Conservation (phyloP, 306 rosid genomes). For the Pyrus betulifolia region DNA sequence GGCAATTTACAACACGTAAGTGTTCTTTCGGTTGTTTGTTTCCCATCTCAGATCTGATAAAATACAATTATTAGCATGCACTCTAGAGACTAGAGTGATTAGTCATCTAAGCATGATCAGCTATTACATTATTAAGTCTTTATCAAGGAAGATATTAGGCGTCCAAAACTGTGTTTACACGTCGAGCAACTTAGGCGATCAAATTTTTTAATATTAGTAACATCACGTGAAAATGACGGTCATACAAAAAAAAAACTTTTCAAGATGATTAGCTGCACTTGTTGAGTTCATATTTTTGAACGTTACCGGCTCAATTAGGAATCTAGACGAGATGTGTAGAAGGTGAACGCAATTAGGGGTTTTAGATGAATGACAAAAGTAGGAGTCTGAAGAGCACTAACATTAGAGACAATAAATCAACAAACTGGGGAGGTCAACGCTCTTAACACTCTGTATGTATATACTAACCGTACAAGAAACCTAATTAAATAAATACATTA, state of each 20-base stretch:
- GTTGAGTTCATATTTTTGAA: background rate
- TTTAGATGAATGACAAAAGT: no score
- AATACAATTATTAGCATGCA: background rate
- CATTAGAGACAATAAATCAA: background rate
- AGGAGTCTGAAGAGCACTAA: background rate
- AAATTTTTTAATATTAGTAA: background rate
- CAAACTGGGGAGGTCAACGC: background rate
- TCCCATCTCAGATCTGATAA: background rate
- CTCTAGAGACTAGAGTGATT: background rate
- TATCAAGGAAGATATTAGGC: background rate
- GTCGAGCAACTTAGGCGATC: background rate
- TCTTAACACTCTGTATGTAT: background rate
- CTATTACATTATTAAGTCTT: constrained; percentile 16
- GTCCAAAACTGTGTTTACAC: background rate
- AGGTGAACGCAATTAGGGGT: background rate
- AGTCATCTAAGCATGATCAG: constrained; percentile 5
- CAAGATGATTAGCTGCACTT: background rate
- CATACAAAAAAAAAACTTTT: background rate
- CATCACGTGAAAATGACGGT: background rate
- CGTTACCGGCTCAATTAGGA: background rate
- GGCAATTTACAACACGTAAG: constrained; percentile 2
- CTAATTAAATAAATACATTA: constrained; percentile 21
- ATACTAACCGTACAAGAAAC: constrained; percentile 10
- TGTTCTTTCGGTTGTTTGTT: background rate
- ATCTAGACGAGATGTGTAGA: background rate